Evolutionary conservation across 306 rosid genomes (phyloP).

Genomic region (Sechiopsis laciniata): DNA sequence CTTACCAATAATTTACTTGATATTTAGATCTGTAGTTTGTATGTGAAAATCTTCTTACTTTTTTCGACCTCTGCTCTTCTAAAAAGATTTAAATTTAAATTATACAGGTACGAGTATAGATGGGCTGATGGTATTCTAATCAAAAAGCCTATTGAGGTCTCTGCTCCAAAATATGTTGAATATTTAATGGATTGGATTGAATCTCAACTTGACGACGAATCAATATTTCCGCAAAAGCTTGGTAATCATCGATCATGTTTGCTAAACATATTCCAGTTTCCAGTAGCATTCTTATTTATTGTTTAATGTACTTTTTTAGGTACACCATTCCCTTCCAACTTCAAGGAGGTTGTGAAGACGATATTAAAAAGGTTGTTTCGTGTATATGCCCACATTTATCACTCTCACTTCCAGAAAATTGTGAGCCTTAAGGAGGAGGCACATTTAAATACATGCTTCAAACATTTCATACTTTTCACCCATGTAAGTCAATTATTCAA

Average conservation of each 20-base stretch:
- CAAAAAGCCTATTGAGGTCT: slow-evolving; percentile 96
- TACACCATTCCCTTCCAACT: slow-evolving; percentile 84
- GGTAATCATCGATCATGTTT: slow-evolving; percentile 39
- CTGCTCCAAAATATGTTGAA: slow-evolving; percentile 98
- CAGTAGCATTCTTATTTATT: neutral
- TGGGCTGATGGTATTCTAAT: slow-evolving; percentile 99
- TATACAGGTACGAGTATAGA: slow-evolving; percentile 86
- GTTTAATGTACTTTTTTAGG: slow-evolving; percentile 40
- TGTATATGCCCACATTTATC: slow-evolving; percentile 96
- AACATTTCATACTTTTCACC: slow-evolving; percentile 98
- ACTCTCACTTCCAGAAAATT: slow-evolving; percentile 97
- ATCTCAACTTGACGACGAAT: slow-evolving; percentile 94
- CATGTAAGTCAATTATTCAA: slow-evolving; percentile 52
- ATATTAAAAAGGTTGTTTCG: slow-evolving; percentile 92
- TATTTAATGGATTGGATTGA: slow-evolving; percentile 99
- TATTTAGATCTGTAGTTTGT: neutral
- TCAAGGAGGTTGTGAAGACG: slow-evolving; percentile 94
- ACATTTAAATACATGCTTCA: slow-evolving; percentile 97
- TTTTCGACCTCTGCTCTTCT: neutral
- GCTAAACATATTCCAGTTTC: neutral
- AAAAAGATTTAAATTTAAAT: slow-evolving; percentile 13
- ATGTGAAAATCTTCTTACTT: neutral
- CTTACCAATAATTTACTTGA: neutral
- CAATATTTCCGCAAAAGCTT: slow-evolving; percentile 95
- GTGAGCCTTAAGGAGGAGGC: slow-evolving; percentile 99